Base-by-base conservation (phyloP, 208 protist species). In the Trypanosoma melophagium region DNA sequence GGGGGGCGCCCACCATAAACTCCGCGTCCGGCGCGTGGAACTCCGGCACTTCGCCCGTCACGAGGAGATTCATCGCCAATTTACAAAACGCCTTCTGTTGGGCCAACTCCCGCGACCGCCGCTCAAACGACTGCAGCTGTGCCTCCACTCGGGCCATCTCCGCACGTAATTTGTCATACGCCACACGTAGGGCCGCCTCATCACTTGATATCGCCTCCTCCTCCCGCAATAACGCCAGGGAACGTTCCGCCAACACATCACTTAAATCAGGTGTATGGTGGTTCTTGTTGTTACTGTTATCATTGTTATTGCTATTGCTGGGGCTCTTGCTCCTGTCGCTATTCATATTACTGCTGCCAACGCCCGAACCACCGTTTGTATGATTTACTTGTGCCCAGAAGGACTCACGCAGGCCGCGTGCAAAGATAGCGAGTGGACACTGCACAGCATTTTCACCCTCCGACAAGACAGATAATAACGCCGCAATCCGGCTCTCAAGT, bases 41-140 rank as follows among this genome's bases (percentile, higher is more conserved):
- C 10, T 66, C 74, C 9, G 86, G 84, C 31, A 92, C 79, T 25
- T 84, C 79, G 0, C 83, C 87, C 13, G 80, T 69, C 10, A 92
- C 76, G 17, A 91, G 69, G 35, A 88, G 71, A 60, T 92, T 93
- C 47, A 96, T 76, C 10, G 85, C 88, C 5, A 83, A 63, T 54
- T 83, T 91, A 70, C 86, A 94, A 42, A 94, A 64, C 24, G 78
- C 78, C 61, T 91, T 90, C 66, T 92, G 84, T 58, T 93, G 77
- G 55, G 69, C 60, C 16, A 91, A 79, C 41, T 89, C 81, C 42
- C 76, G 38, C 52, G 85, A 57, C 22, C 82, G 83, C 8, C 72
- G 62, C 71, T 89, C 80, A 45, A 88, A 79, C 24, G 83, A 71
- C 10, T 77, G 74, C 65, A 94, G 77, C 62, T 93, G 88, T 65